Evolutionary conservation across 2,329 filamentous ascomycete species (phyloP).

Genomic region (Aotearoamyces nothofagi): DNA sequence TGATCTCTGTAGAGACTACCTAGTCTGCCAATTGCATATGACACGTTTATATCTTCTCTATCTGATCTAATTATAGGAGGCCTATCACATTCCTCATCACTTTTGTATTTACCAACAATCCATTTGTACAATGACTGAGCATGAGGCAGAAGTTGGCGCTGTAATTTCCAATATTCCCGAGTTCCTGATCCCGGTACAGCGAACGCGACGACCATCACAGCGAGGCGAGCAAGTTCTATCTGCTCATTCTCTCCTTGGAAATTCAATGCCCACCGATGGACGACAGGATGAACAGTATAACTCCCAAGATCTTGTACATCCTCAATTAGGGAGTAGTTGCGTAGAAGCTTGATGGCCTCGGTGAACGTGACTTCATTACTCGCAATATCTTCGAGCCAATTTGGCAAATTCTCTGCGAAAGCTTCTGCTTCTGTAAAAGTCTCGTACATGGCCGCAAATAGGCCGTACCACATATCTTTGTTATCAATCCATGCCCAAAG

Average conservation of each 20-base stretch:
- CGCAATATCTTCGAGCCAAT: conserved; percentile 10
- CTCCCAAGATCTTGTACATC: background rate
- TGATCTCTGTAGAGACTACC: no score
- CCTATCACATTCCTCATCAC: no score
- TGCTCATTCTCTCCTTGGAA: conserved; percentile 1
- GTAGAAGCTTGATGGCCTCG: conserved; percentile 6
- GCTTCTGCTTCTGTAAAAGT: conserved; percentile 3
- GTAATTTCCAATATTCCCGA: conserved; percentile 1
- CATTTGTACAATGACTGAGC: conserved; percentile 2
- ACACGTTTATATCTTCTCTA: no score
- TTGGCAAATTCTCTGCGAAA: conserved; percentile 2
- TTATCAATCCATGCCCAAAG: conserved; percentile 11
- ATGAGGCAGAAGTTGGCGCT: conserved; percentile 4
- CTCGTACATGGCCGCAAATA: conserved; percentile 8
- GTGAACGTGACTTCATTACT: conserved; percentile 8
- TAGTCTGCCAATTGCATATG: no score
- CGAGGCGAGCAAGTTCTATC: conserved; percentile 1
- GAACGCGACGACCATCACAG: conserved; percentile 2
- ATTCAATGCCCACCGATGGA: conserved; percentile 4
- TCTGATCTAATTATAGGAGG: no score
- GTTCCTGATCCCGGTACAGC: background rate
- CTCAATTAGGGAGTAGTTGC: conserved; percentile 4
- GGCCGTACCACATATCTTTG: conserved; percentile 10
- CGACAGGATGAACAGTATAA: conserved; percentile 4
- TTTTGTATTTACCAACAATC: no score